Conservation (phyloP, 2,329 filamentous ascomycete genomes). For the Trichocomaceae sp. region DNA sequence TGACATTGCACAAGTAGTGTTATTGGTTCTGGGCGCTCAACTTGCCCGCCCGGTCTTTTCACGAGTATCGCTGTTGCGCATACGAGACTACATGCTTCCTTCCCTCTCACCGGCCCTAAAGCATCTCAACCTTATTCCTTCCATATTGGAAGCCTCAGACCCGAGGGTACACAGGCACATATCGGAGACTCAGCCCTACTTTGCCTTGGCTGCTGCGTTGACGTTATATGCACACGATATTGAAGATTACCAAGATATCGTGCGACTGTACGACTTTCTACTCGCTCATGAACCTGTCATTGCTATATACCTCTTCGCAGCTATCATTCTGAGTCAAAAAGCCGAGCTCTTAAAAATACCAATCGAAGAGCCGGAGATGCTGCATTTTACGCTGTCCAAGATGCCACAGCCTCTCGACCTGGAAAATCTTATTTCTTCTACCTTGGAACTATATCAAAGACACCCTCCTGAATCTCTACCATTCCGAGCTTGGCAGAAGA, state of each 20-base stretch:
- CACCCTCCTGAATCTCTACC: constrained; percentile 67
- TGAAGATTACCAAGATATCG: constrained; percentile 78
- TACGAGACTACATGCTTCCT: constrained; percentile 96
- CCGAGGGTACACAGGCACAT: constrained; percentile 66
- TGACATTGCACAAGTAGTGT: constrained; percentile 92
- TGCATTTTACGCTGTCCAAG: constrained; percentile 81
- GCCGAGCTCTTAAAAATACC: constrained; percentile 81
- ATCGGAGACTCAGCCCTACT: constrained; percentile 75
- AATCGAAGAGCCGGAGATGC: constrained; percentile 79
- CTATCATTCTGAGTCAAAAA: constrained; percentile 73
- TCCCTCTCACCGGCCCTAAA: constrained; percentile 71
- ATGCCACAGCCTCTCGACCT: constrained; percentile 75
- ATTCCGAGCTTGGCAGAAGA: constrained; percentile 58
- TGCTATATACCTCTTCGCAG: constrained; percentile 83
- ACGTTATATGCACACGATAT: constrained; percentile 98
- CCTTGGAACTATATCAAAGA: constrained; percentile 56
- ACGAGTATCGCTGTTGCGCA: constrained; percentile 80
- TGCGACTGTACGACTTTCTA: constrained; percentile 85
- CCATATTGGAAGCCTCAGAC: constrained; percentile 69
- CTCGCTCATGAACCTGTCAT: constrained; percentile 83
- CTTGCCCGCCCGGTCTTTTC: constrained; percentile 59
- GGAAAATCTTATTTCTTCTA: constrained; percentile 64
- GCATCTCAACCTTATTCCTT: constrained; percentile 81
- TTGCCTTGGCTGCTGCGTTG: constrained; percentile 84
- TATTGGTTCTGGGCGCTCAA: constrained; percentile 68